Evolutionary conservation across 805 yeast genomes (phyloP), one percentile per base, ranked within the genome.

Genomic region (Kazachstania bromeliacearum): DNA sequence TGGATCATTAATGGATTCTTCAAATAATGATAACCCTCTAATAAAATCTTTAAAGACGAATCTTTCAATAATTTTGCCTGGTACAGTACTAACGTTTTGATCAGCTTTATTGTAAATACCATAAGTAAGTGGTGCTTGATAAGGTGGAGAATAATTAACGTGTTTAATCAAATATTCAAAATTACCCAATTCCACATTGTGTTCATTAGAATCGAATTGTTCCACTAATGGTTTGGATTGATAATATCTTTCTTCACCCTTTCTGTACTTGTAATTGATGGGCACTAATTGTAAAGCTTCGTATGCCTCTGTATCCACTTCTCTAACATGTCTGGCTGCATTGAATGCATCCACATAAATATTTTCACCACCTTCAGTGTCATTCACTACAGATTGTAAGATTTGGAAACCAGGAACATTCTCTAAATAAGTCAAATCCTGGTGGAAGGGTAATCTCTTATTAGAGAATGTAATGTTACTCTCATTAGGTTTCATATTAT

Each of bases 391-490:
- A 60, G 47, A 67, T 46, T 82, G 92, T 30, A 82, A 63, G 27
- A 79, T 53, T 55, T 82, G 88, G 30, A 82, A 59, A 0, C 89
- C 89, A 1, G 94, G 94, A 3, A 88, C 88, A 8, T 85, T 75
- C 53, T 82, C 88, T 50, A 80, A 76, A 59, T 81, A 82, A 31
- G 77, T 65, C 18, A 82, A 64, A 50, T 83, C 92, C 80, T 79
- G 82, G 48, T 82, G 94, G 34, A 82, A 63, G 2, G 87, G 87
- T 28, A 83, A 64, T 45, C 71, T 71, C 7, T 66, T 67, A 34
- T 69, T 65, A 4, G 92, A 77, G 49, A 79, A 73, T 4, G 88
- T 88, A 34, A 82, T 77, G 45, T 82, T 79, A 37, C 68, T 72
- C 9, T 87, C 80, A 18, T 48, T 47, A 36, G 66, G 63, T 4